phyloP scores from a whole-genome alignment of 352 stramenopile genomes.

The Globisporangium takayamanum region DNA sequence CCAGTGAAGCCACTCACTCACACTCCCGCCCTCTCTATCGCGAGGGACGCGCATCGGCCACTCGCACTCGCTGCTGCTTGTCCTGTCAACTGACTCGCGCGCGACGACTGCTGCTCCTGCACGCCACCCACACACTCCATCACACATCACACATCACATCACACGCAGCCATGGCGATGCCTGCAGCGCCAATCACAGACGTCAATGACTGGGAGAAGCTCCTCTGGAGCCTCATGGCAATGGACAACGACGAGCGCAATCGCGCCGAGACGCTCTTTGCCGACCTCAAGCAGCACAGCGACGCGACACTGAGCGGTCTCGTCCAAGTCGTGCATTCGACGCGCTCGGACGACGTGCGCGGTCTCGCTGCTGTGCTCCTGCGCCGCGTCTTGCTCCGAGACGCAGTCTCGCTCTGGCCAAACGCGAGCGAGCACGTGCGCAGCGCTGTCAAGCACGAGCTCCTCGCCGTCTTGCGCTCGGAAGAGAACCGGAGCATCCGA shows the following conservation, averaged over 20 bases:
- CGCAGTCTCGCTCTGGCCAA: constrained; percentile 69
- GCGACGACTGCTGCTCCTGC: not conserved
- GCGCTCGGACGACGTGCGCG: constrained; percentile 59
- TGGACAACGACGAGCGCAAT: constrained; percentile 70
- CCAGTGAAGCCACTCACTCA: no score
- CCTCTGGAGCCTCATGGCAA: constrained; percentile 62
- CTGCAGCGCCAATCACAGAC: constrained; percentile 2
- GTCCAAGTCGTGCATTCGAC: constrained; percentile 51
- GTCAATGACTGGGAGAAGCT: constrained; percentile 53
- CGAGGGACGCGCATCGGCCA: no score
- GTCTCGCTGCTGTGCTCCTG: constrained; percentile 66
- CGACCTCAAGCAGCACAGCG: constrained; percentile 46
- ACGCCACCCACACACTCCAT: not conserved
- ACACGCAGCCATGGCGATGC: constrained; percentile 15
- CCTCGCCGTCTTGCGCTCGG: constrained; percentile 48
- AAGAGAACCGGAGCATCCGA: constrained; percentile 70
- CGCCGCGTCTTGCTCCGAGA: constrained; percentile 72
- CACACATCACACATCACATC: not conserved
- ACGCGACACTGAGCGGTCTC: constrained; percentile 52
- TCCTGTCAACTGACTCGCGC: no score
- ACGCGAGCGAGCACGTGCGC: constrained; percentile 40
- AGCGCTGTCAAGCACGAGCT: constrained; percentile 51
- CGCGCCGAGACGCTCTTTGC: constrained; percentile 55
- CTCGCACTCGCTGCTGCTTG: no score
- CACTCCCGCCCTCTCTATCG: no score